Percentiles rank a stretch among this genome's conserved stretches.
phyloP scores from a whole-genome alignment of 2,329 filamentous ascomycete species.

The Moelleriella libera region DNA sequence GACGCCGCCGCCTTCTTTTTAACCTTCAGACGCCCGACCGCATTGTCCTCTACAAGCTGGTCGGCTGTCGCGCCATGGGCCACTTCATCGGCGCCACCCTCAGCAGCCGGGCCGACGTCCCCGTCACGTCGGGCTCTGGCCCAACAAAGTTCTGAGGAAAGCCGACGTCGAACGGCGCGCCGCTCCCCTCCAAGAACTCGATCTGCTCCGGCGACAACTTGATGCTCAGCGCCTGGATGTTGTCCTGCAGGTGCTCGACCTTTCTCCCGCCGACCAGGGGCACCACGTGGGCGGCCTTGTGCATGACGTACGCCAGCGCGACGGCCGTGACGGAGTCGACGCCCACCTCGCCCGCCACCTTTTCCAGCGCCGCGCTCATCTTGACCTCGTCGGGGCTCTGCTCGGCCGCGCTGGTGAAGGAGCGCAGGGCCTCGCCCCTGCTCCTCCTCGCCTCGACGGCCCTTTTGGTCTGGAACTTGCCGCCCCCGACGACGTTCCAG shows the following conservation, averaged over 20 bases:
- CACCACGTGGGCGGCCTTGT: slow-evolving; percentile 36
- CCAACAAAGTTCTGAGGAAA: slow-evolving; percentile 18
- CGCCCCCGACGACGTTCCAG: slow-evolving; percentile 44
- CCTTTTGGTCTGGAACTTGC: slow-evolving; percentile 28
- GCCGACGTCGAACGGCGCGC: slow-evolving; percentile 37
- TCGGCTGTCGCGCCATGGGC: neutral
- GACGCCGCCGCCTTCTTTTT: neutral
- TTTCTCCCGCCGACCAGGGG: slow-evolving; percentile 39
- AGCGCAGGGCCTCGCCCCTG: slow-evolving; percentile 8
- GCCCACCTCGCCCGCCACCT: slow-evolving; percentile 37
- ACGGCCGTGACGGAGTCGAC: slow-evolving; percentile 43
- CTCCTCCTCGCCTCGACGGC: neutral
- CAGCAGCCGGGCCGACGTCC: neutral
- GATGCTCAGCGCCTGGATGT: slow-evolving; percentile 40
- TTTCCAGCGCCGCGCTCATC: slow-evolving; percentile 42
- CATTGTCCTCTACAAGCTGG: neutral
- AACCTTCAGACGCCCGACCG: too few relatives aligned
- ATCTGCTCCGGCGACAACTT: slow-evolving; percentile 36
- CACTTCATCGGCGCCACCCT: neutral
- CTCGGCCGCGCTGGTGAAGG: slow-evolving; percentile 11
- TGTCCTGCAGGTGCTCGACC: slow-evolving; percentile 35
- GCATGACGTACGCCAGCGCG: slow-evolving; percentile 35
- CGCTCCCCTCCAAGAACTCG: slow-evolving; percentile 36
- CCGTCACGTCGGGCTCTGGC: slow-evolving; percentile 2
- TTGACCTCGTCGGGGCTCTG: slow-evolving; percentile 33